phyloP scores from a whole-genome alignment of 129 eudicot genomes.

The Flaveria linearis region DNA sequence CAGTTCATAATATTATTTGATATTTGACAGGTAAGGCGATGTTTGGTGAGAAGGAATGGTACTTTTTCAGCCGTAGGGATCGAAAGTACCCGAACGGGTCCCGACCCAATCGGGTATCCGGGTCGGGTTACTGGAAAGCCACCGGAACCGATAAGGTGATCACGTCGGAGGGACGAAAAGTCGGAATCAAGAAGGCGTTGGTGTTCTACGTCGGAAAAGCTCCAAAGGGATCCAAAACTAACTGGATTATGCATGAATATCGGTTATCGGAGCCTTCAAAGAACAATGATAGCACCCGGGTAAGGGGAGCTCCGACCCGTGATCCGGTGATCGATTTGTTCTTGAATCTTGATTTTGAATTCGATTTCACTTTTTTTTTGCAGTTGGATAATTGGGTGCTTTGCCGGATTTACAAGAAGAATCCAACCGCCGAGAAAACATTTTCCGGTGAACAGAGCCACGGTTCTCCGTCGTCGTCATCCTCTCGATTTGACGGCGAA shows the following conservation, averaged over 20 bases:
- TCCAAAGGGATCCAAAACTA: conserved; percentile 83
- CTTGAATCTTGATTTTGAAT: no score
- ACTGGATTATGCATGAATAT: conserved; percentile 98
- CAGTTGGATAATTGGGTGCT: conserved; percentile 98
- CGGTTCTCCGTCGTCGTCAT: conserved; percentile 62
- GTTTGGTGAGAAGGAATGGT: conserved; percentile 96
- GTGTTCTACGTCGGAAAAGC: conserved; percentile 91
- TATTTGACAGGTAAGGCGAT: conserved; percentile 61
- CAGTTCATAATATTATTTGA: no score
- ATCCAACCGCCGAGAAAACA: conserved; percentile 54
- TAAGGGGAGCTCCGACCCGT: conserved; percentile 27
- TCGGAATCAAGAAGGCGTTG: conserved; percentile 85
- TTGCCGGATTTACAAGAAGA: conserved; percentile 88
- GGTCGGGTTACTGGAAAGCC: conserved; percentile 97
- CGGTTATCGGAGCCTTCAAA: conserved; percentile 62
- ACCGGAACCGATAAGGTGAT: conserved; percentile 92
- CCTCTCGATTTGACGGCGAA: conserved; percentile 67
- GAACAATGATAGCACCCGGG: conserved; percentile 52
- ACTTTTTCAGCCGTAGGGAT: conserved; percentile 89
- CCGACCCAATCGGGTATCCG: conserved; percentile 81
- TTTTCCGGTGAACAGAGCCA: conserved; percentile 54
- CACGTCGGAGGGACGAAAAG: conserved; percentile 60
- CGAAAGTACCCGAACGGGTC: conserved; percentile 93
- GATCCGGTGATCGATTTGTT: no score
- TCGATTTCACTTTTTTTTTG: neutral